These are phyloP conservation scores for Obelidium mucronatum DNA, from an alignment of 192 early-diverging fungal species.

Conservation along the genomic window DNA sequence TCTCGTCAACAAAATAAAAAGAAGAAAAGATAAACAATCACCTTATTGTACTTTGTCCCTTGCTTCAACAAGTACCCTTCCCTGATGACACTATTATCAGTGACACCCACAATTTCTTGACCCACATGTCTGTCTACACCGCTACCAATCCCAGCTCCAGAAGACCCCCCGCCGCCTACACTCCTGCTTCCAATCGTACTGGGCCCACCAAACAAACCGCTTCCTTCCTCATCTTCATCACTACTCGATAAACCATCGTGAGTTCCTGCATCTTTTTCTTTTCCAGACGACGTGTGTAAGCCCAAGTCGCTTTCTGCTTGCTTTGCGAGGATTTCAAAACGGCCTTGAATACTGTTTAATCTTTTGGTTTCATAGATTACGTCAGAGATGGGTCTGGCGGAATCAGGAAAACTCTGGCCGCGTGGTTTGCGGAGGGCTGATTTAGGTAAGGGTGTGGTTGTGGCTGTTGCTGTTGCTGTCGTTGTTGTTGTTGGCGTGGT, in stretches of 20 bases:
- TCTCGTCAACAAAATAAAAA: slow-evolving; percentile 3
- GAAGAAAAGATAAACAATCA: no score
- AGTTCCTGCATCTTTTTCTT: neutral
- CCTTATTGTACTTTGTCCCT: slow-evolving; percentile 46
- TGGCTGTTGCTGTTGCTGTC: no score
- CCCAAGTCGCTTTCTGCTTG: no score
- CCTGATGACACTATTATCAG: slow-evolving; percentile 46
- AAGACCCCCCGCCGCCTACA: neutral
- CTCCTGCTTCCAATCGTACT: neutral
- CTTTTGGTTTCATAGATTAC: neutral
- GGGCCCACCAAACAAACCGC: neutral
- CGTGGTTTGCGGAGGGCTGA: slow-evolving; percentile 10
- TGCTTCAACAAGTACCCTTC: slow-evolving; percentile 57
- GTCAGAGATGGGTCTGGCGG: neutral
- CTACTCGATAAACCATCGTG: slow-evolving; percentile 41
- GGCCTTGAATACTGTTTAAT: no score
- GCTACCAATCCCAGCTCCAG: neutral
- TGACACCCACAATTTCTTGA: slow-evolving; percentile 13
- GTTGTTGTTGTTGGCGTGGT: no score
- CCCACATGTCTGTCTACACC: no score
- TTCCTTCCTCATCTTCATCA: slow-evolving; percentile 54
- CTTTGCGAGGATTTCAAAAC: no score
- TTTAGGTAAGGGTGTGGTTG: neutral
- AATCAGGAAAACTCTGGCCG: neutral
- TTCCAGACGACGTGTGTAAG: no score